A percentile compares a stretch with the other conserved stretches of the same genome.
Conservation (phyloP, 140 eudicot species). For the Cichorium intybus region DNA sequence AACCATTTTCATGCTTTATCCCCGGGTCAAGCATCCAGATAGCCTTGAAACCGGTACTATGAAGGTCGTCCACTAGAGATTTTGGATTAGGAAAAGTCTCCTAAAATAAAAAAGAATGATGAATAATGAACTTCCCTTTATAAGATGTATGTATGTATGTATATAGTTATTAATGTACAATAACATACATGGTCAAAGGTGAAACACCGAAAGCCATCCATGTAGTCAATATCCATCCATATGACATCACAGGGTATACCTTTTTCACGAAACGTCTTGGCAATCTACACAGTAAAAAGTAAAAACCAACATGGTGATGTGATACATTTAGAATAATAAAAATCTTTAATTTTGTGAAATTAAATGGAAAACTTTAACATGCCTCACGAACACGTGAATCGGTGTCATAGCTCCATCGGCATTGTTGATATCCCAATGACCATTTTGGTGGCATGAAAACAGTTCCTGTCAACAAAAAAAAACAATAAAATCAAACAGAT, state of each 20-base stretch:
- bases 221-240: slow-evolving; percentile 99
- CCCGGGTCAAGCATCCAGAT: slow-evolving; percentile 99
- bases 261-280: slow-evolving; percentile 81
- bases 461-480: slow-evolving; percentile 50
- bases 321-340: not conserved
- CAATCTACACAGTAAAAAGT: slow-evolving; percentile 54
- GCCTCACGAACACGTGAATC: slow-evolving; percentile 91
- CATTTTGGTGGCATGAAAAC: slow-evolving; percentile 98
- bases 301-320: not conserved
- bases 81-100: slow-evolving; percentile 76
- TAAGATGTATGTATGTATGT: not conserved
- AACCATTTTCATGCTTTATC: slow-evolving; percentile 72
- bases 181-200: slow-evolving; percentile 71
- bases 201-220: slow-evolving; percentile 96
- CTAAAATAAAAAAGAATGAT: slow-evolving; percentile 30
- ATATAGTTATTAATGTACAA: not conserved
- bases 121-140: not conserved
- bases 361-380: slow-evolving; percentile 1
- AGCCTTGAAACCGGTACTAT: slow-evolving; percentile 70
- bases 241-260: slow-evolving; percentile 91
- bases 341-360: not conserved
- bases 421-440: slow-evolving; percentile 94
- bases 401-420: slow-evolving; percentile 93
- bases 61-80: slow-evolving; percentile 72
- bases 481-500: not conserved